A percentile compares a stretch with the other conserved stretches of the same genome.
Conservation (phyloP, 805 yeast genomes). For the Nakazawaea wyomingensis region DNA sequence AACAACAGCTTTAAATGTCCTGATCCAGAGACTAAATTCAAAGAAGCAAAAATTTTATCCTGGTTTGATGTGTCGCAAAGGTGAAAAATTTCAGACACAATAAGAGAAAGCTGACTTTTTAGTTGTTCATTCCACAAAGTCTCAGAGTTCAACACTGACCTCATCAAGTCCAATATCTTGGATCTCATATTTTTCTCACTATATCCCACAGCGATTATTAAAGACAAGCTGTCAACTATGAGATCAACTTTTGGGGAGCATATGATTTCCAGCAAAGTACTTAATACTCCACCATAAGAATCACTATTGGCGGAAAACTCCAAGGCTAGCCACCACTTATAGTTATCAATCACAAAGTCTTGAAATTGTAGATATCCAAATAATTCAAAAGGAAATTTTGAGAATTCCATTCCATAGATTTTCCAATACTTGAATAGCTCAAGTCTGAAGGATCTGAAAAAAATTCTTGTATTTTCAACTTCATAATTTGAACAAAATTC, state of each 20-base stretch:
- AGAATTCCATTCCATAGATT: constrained; percentile 25
- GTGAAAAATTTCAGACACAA: constrained; percentile 32
- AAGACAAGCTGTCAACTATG: constrained; percentile 29
- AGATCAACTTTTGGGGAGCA: constrained; percentile 16
- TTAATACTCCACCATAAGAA: constrained; percentile 8
- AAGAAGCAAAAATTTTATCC: constrained; percentile 12
- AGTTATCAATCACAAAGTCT: constrained; percentile 30
- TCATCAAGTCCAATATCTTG: constrained; percentile 23
- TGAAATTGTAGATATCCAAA: constrained; percentile 30
- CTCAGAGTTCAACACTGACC: constrained; percentile 15
- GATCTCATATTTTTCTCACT: constrained; percentile 33
- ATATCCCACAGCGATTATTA: constrained; percentile 40
- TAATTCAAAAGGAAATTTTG: constrained; percentile 34
- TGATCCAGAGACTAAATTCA: not conserved
- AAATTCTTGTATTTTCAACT: constrained; percentile 11
- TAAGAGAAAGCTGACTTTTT: constrained; percentile 23
- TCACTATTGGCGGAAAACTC: constrained; percentile 14
- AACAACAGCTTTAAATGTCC: not conserved
- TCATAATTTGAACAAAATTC: constrained; percentile 20
- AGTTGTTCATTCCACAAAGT: not conserved
- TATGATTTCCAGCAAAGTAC: constrained; percentile 15
- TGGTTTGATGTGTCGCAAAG: constrained; percentile 36
- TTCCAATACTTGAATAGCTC: constrained; percentile 41
- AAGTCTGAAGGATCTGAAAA: constrained; percentile 28
- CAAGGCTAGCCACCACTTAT: constrained; percentile 35